phyloP scores from a whole-genome alignment of 768 basidiomycete genomes.

The Phallus indusiatus region DNA sequence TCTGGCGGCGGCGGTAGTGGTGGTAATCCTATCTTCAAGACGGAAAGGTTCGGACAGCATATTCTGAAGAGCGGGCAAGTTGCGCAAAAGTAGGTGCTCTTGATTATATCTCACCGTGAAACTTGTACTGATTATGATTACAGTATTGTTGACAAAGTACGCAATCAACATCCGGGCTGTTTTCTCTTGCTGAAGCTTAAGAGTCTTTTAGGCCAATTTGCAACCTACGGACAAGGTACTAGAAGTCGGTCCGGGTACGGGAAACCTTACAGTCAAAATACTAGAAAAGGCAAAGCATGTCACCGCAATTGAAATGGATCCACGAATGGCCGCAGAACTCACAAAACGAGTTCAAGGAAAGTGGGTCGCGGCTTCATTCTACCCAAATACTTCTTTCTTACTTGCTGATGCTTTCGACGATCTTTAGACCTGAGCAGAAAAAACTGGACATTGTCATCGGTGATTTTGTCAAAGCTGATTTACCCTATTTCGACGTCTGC shows the following conservation, averaged over 20 bases:
- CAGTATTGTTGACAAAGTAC: slow-evolving; percentile 57
- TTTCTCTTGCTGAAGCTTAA: neutral
- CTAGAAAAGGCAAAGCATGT: slow-evolving; percentile 88
- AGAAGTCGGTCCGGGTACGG: slow-evolving; percentile 96
- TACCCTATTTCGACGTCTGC: slow-evolving; percentile 98
- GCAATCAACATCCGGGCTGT: neutral
- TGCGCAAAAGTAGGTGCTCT: slow-evolving; percentile 66
- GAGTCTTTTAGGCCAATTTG: slow-evolving; percentile 62
- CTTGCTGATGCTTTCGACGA: neutral
- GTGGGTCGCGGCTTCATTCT: slow-evolving; percentile 42
- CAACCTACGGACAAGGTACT: slow-evolving; percentile 93
- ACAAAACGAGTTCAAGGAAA: slow-evolving; percentile 96
- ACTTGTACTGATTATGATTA: slow-evolving; percentile 11
- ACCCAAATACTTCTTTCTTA: neutral
- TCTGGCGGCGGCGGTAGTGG: slow-evolving; percentile 17
- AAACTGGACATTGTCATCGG: slow-evolving; percentile 94
- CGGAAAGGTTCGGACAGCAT: slow-evolving; percentile 93
- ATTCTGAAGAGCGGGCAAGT: slow-evolving; percentile 91
- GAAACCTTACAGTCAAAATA: slow-evolving; percentile 90
- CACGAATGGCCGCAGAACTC: slow-evolving; percentile 96
- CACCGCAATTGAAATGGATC: slow-evolving; percentile 95
- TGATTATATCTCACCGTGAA: slow-evolving; percentile 9
- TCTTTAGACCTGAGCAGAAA: slow-evolving; percentile 78
- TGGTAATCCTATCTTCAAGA: slow-evolving; percentile 88
- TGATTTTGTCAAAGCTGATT: slow-evolving; percentile 95